Percentiles rank a stretch among this genome's conserved stretches.
phyloP scores from a whole-genome alignment of 1,284 basidiomycete genomes.

The Ustilago curta region DNA sequence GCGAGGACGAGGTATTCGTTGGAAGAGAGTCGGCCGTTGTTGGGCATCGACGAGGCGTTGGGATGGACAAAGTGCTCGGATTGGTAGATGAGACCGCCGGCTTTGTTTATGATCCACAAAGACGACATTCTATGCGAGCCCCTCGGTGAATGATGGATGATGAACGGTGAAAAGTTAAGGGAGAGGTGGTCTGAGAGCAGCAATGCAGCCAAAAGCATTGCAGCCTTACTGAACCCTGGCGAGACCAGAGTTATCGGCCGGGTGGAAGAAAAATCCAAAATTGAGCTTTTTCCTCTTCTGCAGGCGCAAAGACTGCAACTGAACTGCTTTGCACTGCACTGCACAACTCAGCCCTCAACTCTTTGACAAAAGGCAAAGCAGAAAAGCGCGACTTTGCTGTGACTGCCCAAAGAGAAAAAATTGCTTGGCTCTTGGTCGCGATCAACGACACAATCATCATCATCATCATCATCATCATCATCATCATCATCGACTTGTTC shows the following conservation, averaged over 20 bases:
- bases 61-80: conserved; percentile 76
- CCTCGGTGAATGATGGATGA: neutral
- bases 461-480: conserved; percentile 1
- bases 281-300: neutral
- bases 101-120: conserved; percentile 98
- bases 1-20: conserved; percentile 98
- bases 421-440: neutral
- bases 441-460: neutral
- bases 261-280: conserved; percentile 32
- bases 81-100: conserved; percentile 94
- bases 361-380: neutral
- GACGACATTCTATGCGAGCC: conserved; percentile 54
- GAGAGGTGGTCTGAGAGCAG: conserved; percentile 8
- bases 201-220: too few species aligned
- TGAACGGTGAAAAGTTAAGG: neutral
- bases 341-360: too few species aligned
- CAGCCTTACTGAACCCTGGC: conserved; percentile 26
- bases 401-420: too few species aligned
- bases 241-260: conserved; percentile 21
- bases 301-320: too few species aligned
- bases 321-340: too few species aligned
- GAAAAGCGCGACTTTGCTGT: conserved; percentile 4
- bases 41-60: conserved; percentile 38
- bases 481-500: conserved; percentile 4
- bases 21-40: conserved; percentile 74